Evolutionary conservation across 169 alveolate genomes (phyloP), one percentile per base, ranked within the genome.

Genomic region (Plasmodium chabaudi): DNA sequence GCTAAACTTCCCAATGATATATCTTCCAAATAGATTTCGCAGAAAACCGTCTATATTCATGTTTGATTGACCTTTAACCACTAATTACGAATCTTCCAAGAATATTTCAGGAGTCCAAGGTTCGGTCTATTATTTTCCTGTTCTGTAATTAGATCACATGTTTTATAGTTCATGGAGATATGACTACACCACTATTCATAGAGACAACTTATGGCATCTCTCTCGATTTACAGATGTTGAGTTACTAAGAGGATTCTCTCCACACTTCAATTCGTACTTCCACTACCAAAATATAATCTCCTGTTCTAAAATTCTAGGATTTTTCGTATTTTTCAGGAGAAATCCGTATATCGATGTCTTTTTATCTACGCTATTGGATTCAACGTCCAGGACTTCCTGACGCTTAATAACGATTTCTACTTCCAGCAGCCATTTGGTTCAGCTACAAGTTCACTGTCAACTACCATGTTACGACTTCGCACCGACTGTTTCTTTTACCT

Each of bases 1-100:
- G 72, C 72, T 63, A 63, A 63, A 63, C 72, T 63, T 63, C 72
- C 72, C 72, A 63, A 63, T 63, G 72, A 63, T 63, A 10, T 63
- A 63, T 63, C 72, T 63, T 63, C 72, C 72, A 63, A 63, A 63
- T 63, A 63, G 72, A 63, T 63, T 63, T 63, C 72, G 72, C 46
- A 63, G 72, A 63, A 63, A 63, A 63, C 72, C 72, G 72, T 63
- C 72, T 27, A 63, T 63, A 42, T 63, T 63, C 72, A 27, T 27
- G 72, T 27, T 13, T 63, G 59, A 51, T 51, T 51, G 59, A 51
- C 59, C 59, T 51, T 51, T 51, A 51, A 51, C 59, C 42, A 34
- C 42, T 34, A 34, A 34, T 34, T 34, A 34, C 42, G 42, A 34
- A 34, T 34, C 42, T 34, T 34, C 42, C 42, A 34, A 34, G 42